Evolutionary conservation across 805 yeast species (phyloP).

Genomic region (Candida ponderosae): DNA sequence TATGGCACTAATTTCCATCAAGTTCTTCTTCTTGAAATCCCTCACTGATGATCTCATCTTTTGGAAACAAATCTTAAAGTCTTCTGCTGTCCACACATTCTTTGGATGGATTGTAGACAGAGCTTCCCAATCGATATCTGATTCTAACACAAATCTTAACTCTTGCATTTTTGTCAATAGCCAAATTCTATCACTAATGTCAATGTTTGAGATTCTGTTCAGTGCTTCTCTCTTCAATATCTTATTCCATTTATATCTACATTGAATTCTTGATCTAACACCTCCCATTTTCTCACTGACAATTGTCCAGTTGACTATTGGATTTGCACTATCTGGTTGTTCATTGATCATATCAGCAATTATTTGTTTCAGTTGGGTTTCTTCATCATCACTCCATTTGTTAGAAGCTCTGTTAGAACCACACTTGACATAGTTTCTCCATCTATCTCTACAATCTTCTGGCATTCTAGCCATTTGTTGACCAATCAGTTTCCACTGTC

Average conservation of each 20-base stretch:
- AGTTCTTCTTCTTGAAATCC: slow-evolving; percentile 34
- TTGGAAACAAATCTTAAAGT: slow-evolving; percentile 55
- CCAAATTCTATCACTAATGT: slow-evolving; percentile 41
- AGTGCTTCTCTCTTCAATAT: slow-evolving; percentile 52
- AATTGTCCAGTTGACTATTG: slow-evolving; percentile 79
- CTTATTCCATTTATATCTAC: slow-evolving; percentile 94
- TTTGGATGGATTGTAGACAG: slow-evolving; percentile 39
- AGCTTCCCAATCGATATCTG: slow-evolving; percentile 47
- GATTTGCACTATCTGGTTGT: slow-evolving; percentile 21
- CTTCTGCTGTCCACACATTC: slow-evolving; percentile 48
- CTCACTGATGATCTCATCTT: slow-evolving; percentile 45
- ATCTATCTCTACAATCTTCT: slow-evolving; percentile 93
- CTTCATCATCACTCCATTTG: slow-evolving; percentile 77
- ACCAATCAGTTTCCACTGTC: slow-evolving; percentile 88
- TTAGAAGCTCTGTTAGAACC: slow-evolving; percentile 68
- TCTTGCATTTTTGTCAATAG: slow-evolving; percentile 38
- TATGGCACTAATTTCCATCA: slow-evolving; percentile 24
- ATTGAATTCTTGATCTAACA: slow-evolving; percentile 82
- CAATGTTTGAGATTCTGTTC: slow-evolving; percentile 34
- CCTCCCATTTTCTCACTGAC: slow-evolving; percentile 91
- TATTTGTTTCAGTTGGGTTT: slow-evolving; percentile 47
- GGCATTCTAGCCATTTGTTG: slow-evolving; percentile 85
- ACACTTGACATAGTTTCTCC: slow-evolving; percentile 93
- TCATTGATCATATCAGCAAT: slow-evolving; percentile 41
- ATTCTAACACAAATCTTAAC: slow-evolving; percentile 31